Percentiles rank a stretch among this genome's conserved stretches.
Conservation (phyloP, 192 early-diverging fungal species). For the Glomus cerebriforme region DNA sequence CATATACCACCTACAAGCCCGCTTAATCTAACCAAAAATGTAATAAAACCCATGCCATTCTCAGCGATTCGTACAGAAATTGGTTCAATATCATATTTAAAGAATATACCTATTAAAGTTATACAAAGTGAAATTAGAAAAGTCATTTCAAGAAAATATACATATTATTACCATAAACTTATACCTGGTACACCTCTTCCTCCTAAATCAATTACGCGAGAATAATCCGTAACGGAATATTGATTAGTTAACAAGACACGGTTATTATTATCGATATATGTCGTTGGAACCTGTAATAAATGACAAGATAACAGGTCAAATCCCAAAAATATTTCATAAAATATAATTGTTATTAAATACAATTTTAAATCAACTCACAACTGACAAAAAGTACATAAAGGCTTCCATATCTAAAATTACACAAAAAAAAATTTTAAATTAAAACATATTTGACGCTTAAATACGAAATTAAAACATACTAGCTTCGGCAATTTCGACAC, state of each 20-base stretch:
- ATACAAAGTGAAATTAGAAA: not conserved
- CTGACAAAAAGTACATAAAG: conserved; percentile 87
- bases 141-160: not conserved
- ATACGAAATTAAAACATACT: conserved; percentile 42
- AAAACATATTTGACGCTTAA: not conserved
- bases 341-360: not conserved
- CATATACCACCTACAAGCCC: conserved; percentile 86
- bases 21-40: conserved; percentile 80
- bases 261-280: conserved; percentile 63
- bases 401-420: conserved; percentile 64
- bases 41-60: conserved; percentile 57
- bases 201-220: conserved; percentile 37
- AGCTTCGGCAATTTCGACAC: conserved; percentile 62
- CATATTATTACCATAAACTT: not conserved
- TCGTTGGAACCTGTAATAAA: conserved; percentile 61
- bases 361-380: conserved; percentile 51
- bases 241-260: conserved; percentile 82
- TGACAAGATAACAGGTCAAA: not conserved
- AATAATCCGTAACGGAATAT: conserved; percentile 89
- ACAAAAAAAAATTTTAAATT: not conserved
- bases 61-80: conserved; percentile 81
- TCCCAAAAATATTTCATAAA: not conserved
- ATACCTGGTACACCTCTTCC: conserved; percentile 42
- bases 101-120: conserved; percentile 67
- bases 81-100: conserved; percentile 92